A percentile compares a stretch with the other conserved stretches of the same genome.
These are phyloP conservation scores for Sporothrix pallida DNA, from an alignment of 2,329 filamentous ascomycete species.

Conservation along the genomic window DNA sequence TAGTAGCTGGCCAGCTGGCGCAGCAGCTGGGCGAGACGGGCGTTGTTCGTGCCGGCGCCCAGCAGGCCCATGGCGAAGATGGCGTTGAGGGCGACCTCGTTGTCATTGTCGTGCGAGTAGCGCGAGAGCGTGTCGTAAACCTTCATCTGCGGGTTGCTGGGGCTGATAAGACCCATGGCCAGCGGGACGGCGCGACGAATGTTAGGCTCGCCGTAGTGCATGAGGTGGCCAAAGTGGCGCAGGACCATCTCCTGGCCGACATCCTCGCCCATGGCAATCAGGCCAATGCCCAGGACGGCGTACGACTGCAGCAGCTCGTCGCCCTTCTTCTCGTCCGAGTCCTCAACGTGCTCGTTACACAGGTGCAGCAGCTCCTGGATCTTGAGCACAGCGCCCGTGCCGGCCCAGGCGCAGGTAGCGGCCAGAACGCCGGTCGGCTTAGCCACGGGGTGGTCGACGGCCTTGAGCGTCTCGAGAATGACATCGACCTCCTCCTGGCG, in stretches of 20 bases:
- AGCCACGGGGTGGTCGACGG: constrained; percentile 94
- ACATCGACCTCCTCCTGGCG: constrained; percentile 99
- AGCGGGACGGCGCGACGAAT: constrained; percentile 95
- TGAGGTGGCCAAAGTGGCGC: constrained; percentile 94
- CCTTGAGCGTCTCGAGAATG: constrained; percentile 94
- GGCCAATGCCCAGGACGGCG: constrained; percentile 88
- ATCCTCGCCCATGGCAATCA: constrained; percentile 98
- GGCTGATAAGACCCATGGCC: constrained; percentile 94
- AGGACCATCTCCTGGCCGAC: constrained; percentile 99
- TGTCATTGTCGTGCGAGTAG: constrained; percentile 98
- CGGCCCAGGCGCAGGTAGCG: constrained; percentile 97
- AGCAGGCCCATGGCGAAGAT: constrained; percentile 99
- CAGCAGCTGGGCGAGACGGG: constrained; percentile 89
- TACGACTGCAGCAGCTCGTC: constrained; percentile 96
- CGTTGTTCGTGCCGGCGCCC: constrained; percentile 97
- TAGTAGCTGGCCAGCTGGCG: constrained; percentile 97
- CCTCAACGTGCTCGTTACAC: constrained; percentile 96
- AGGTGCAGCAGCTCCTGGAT: constrained; percentile 96
- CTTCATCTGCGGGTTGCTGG: constrained; percentile 99
- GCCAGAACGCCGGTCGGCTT: constrained; percentile 94
- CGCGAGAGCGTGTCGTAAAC: constrained; percentile 97
- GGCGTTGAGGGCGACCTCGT: constrained; percentile 95
- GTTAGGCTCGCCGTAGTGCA: constrained; percentile 98
- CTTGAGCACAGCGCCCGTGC: constrained; percentile 95
- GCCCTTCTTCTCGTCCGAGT: constrained; percentile 91